Conservation (phyloP, 331 rosid genomes). For the Pyracantha coccinea region DNA sequence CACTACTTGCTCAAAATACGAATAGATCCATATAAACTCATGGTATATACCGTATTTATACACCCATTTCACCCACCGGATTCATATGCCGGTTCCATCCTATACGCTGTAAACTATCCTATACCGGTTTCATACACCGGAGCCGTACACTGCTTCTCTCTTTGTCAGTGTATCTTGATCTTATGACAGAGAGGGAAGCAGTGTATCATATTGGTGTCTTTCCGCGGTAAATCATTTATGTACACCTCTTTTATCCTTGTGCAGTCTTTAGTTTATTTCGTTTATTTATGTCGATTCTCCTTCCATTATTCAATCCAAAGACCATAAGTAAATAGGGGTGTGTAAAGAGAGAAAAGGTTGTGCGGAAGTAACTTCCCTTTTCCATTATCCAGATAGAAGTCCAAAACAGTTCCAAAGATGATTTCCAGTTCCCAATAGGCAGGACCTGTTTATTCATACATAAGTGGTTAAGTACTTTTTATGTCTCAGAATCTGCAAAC, state of each 20-base stretch:
- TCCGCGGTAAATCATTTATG: too few relatives aligned
- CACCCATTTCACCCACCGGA: too few relatives aligned
- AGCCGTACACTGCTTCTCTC: too few relatives aligned
- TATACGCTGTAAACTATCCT: too few relatives aligned
- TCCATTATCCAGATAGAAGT: not conserved
- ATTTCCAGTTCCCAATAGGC: not conserved
- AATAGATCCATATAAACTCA: not conserved
- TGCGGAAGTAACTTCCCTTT: not conserved
- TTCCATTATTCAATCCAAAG: not conserved
- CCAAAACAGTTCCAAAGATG: not conserved
- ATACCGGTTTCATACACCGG: too few relatives aligned
- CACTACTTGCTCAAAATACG: conserved; percentile 4
- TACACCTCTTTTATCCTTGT: not conserved
- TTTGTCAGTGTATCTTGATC: too few relatives aligned
- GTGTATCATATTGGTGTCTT: too few relatives aligned
- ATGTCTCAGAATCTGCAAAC: not conserved
- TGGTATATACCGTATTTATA: not conserved
- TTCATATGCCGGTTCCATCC: not conserved
- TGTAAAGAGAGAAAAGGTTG: not conserved
- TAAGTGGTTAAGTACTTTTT: not conserved
- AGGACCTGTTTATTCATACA: not conserved
- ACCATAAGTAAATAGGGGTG: not conserved
- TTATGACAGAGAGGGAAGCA: too few relatives aligned
- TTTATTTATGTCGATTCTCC: not conserved
- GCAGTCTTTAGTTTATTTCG: too few relatives aligned